Conservation (phyloP, 345 rosid species). For the Arabidopsis suecica region DNA sequence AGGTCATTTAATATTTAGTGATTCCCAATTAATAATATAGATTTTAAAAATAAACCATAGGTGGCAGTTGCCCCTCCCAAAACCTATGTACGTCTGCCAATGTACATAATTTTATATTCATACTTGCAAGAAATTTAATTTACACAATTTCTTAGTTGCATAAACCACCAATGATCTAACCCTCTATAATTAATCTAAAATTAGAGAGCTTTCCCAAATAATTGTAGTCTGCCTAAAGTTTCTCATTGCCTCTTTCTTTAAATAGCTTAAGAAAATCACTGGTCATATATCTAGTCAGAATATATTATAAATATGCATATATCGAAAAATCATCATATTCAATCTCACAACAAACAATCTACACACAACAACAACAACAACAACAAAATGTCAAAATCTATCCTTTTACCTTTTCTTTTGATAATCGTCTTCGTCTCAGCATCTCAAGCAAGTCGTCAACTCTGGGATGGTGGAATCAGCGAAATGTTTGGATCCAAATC, state of each 20-base stretch:
- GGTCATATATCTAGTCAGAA: constrained; percentile 10
- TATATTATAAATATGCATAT: constrained; percentile 11
- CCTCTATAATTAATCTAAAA: constrained; percentile 17
- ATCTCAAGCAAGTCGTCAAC: constrained; percentile 41
- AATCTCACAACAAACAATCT: constrained; percentile 27
- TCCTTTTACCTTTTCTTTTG: constrained; percentile 12
- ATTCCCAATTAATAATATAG: no score
- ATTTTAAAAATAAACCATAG: no score
- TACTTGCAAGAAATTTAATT: background rate
- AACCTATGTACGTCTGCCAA: no score
- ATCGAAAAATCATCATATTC: constrained; percentile 4
- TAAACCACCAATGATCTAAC: constrained; percentile 8
- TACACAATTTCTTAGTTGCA: background rate
- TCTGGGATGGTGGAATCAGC: constrained; percentile 17
- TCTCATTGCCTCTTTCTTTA: constrained; percentile 25
- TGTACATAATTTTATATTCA: background rate
- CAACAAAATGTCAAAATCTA: constrained; percentile 27
- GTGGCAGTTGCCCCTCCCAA: no score
- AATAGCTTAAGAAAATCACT: constrained; percentile 12
- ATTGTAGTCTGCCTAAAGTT: constrained; percentile 30
- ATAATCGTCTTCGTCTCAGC: constrained; percentile 25
- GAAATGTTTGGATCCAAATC: background rate
- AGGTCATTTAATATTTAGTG: no score
- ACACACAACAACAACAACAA: constrained; percentile 3
- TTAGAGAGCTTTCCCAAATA: constrained; percentile 29